Evolutionary conservation across 2,329 filamentous ascomycete genomes (phyloP), one percentile per base, ranked within the genome.

Genomic region (Amylocarpus encephaloides): DNA sequence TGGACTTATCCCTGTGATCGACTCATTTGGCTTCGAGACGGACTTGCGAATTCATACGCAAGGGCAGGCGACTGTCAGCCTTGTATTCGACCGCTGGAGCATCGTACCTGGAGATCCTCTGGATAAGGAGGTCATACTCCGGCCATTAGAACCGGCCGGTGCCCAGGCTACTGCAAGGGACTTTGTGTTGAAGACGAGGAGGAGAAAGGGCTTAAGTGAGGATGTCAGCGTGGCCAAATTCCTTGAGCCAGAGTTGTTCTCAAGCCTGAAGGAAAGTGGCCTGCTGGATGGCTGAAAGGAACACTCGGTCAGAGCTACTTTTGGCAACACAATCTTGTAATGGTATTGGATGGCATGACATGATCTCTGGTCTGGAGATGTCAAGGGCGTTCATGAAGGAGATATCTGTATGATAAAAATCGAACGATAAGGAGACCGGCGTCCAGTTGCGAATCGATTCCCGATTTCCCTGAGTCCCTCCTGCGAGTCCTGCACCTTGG

Each of bases 11-110:
- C 93, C 93, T 9, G 93, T 97, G 52, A 95, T 98, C 65, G 93
- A 98, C 73, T 90, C 85, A 29, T 98, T 98, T 64, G 93, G 93
- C 16, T 97, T 98, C 69, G 93, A 98, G 74, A 97, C 93, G 12
- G 93, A 98, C 72, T 76, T 98, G 51, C 79, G 93, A 55, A 97
- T 97, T 65, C 91, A 95, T 70, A 96, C 92, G 0, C 88, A 96
- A 72, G 92, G 93, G 46, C 85, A 90, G 67, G 90, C 91, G 49
- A 91, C 88, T 64, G 83, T 97, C 47, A 90, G 85, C 61, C 77
- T 98, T 33, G 89, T 95, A 11, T 98, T 98, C 68, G 93, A 98
- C 66, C 83, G 88, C 58, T 98, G 93, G 93, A 90, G 80, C 64
- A 88, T 97, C 54, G 92, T 98, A 1, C 93, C 93, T 1, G 93